A percentile compares a stretch with the other conserved stretches of the same genome.
These are phyloP conservation scores for Halteria grandinella DNA, from an alignment of 73 alveolate genomes.

Conservation along the genomic window DNA sequence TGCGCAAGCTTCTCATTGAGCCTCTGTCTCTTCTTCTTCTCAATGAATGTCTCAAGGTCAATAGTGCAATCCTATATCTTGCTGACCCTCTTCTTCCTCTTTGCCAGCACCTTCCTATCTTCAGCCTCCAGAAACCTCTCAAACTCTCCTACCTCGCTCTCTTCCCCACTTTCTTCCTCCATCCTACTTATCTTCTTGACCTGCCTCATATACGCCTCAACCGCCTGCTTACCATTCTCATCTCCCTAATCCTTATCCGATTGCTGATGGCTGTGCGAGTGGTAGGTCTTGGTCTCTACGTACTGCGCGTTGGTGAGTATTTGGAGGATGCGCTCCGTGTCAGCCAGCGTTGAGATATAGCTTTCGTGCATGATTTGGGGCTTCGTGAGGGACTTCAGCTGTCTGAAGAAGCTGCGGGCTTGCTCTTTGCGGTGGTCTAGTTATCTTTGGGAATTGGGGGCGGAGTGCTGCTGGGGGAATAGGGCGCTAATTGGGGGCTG, in stretches of 20 bases:
- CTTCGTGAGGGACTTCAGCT: conserved; percentile 1
- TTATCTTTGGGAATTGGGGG: too few species aligned
- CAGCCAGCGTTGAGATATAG: not conserved
- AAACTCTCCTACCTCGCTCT: too few species aligned
- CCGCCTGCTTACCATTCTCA: not conserved
- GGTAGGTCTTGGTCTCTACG: conserved; percentile 31
- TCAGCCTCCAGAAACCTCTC: conserved; percentile 13
- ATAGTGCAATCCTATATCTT: conserved; percentile 26
- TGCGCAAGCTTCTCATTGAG: not conserved
- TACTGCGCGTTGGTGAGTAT: conserved; percentile 28
- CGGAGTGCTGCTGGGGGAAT: too few species aligned
- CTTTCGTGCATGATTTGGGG: not conserved
- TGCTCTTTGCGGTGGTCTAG: conserved; percentile 36
- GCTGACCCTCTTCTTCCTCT: conserved; percentile 19
- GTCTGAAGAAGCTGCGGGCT: conserved; percentile 29
- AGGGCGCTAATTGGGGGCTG: too few species aligned
- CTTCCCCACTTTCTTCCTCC: conserved; percentile 38
- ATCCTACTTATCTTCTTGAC: not conserved
- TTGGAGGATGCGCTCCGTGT: conserved; percentile 36
- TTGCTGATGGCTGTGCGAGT: not conserved
- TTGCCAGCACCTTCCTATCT: conserved; percentile 28
- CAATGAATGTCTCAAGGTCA: conserved; percentile 19
- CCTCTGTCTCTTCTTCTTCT: conserved; percentile 17
- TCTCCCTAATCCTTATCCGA: not conserved
- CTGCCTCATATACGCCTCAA: not conserved